Evolutionary conservation across 345 rosid genomes (phyloP).

Genomic region (Leavenworthia alabamica): DNA sequence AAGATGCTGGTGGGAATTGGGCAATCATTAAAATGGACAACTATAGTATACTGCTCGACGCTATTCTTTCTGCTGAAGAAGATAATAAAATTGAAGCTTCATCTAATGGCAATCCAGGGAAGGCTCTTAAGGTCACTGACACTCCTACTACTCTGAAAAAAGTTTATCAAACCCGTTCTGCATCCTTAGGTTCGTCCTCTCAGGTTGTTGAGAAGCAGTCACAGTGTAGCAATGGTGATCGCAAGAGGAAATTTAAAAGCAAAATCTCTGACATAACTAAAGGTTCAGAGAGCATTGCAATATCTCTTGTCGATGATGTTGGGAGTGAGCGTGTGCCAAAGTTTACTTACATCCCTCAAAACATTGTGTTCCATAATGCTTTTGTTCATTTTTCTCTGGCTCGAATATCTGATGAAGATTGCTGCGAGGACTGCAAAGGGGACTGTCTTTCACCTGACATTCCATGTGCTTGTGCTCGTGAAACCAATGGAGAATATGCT

Average conservation of each 20-base stretch:
- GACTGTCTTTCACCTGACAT: conserved; percentile 53
- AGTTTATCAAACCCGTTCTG: conserved; percentile 23
- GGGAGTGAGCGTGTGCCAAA: conserved; percentile 43
- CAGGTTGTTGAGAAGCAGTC: conserved; percentile 2
- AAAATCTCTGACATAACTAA: conserved; percentile 40
- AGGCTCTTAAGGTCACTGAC: neutral
- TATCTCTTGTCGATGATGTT: conserved; percentile 50
- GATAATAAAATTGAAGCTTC: conserved; percentile 24
- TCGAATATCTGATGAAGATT: conserved; percentile 65
- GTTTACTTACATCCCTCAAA: conserved; percentile 64
- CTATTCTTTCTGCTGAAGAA: conserved; percentile 45
- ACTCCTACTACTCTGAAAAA: conserved; percentile 6
- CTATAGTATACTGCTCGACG: conserved; percentile 47
- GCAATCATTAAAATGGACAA: conserved; percentile 50
- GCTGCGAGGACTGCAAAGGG: conserved; percentile 62
- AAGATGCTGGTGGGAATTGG: conserved; percentile 47
- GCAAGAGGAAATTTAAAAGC: conserved; percentile 20
- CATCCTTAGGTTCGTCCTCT: conserved; percentile 15
- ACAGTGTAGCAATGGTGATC: conserved; percentile 7
- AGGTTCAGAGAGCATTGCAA: conserved; percentile 54
- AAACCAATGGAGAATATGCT: conserved; percentile 83
- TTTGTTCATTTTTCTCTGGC: conserved; percentile 57
- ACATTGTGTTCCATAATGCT: conserved; percentile 56
- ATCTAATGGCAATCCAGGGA: conserved; percentile 20
- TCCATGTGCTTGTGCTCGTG: conserved; percentile 76